Evolutionary conservation across 768 basidiomycete species (phyloP).

Genomic region (Cubamyces sp.): DNA sequence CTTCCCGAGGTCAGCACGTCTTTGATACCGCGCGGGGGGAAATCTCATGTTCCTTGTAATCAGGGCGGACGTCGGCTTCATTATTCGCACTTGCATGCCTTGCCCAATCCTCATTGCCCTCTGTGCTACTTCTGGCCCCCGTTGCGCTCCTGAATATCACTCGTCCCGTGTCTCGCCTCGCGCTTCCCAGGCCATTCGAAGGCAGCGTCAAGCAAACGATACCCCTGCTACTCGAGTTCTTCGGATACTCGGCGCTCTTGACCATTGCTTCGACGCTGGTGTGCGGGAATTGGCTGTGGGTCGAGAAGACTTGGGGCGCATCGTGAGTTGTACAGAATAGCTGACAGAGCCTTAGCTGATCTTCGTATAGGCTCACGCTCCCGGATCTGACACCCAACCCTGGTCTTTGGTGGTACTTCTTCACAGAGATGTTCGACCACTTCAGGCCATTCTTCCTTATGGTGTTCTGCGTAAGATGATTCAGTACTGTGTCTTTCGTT

Average conservation of each 20-base stretch:
- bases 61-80: constrained; percentile 62
- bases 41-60: not conserved
- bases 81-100: constrained; percentile 73
- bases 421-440: constrained; percentile 99
- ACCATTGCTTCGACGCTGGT: constrained; percentile 56
- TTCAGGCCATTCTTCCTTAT: constrained; percentile 95
- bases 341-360: not conserved
- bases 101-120: constrained; percentile 73
- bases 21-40: not conserved
- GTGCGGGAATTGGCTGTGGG: constrained; percentile 69
- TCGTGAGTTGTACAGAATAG: constrained; percentile 52
- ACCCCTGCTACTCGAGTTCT: constrained; percentile 53
- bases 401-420: constrained; percentile 99
- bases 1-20: constrained; percentile 57
- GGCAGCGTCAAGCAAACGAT: constrained; percentile 24
- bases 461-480: constrained; percentile 80
- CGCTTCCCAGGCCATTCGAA: constrained; percentile 51
- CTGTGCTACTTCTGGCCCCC: constrained; percentile 67
- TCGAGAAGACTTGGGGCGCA: constrained; percentile 82
- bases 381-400: constrained; percentile 93
- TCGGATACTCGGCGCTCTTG: constrained; percentile 52
- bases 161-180: constrained; percentile 67
- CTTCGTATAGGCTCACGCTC: constrained; percentile 64
- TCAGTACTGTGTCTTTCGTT: not conserved
- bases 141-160: constrained; percentile 67